phyloP scores from a whole-genome alignment of 129 eudicot genomes.

The Helianthus tuberosus region DNA sequence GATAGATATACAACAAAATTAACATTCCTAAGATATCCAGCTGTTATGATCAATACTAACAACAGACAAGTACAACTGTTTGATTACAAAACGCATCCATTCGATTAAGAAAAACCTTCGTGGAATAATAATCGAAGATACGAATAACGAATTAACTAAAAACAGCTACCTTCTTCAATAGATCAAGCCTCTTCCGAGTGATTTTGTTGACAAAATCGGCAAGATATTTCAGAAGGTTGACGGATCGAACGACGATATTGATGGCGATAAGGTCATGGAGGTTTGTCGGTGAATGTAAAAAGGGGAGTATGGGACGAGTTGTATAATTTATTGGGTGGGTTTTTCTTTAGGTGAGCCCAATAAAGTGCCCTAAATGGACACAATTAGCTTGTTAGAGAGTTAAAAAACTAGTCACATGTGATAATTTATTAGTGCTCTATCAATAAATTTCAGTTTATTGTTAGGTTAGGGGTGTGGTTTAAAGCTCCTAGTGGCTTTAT shows the following conservation, averaged over 20 bases:
- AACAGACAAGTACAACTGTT: conserved; percentile 3
- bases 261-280: conserved; percentile 20
- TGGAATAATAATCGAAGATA: conserved; percentile 15
- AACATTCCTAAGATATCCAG: not conserved
- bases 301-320: not conserved
- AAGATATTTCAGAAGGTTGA: conserved; percentile 13
- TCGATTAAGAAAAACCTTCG: conserved; percentile 13
- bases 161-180: conserved; percentile 27
- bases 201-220: not conserved
- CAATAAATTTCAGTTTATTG: too few species aligned
- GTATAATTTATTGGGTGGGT: too few species aligned
- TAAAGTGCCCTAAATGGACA: too few species aligned
- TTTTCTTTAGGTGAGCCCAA: too few species aligned
- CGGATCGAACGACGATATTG: conserved; percentile 17
- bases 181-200: conserved; percentile 21
- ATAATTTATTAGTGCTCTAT: too few species aligned
- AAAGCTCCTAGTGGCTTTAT: too few species aligned
- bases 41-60: not conserved
- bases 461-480: too few species aligned
- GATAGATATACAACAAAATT: not conserved
- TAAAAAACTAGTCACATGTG: too few species aligned
- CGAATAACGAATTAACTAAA: conserved; percentile 6
- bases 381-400: too few species aligned
- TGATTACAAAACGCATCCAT: conserved; percentile 7
- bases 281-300: conserved; percentile 17